Conservation (phyloP, 805 yeast genomes). For the Teunomyces panamensis region DNA sequence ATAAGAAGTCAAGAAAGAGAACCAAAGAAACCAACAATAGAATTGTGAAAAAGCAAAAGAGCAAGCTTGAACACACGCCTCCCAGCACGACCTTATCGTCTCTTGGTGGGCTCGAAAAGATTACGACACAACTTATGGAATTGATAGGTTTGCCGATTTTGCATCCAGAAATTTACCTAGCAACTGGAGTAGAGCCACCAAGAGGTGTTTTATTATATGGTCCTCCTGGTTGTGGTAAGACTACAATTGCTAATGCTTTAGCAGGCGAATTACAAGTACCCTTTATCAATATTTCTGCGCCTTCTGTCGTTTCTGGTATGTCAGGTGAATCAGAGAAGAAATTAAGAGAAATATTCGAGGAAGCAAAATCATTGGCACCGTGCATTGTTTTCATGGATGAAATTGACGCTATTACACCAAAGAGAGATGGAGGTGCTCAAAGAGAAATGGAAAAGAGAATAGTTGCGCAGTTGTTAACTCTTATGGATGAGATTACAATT, state of each 20-base stretch:
- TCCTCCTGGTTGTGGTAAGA: slow-evolving; percentile 99
- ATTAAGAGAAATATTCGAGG: slow-evolving; percentile 87
- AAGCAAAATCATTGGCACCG: slow-evolving; percentile 87
- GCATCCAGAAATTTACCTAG: slow-evolving; percentile 85
- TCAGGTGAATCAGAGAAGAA: slow-evolving; percentile 98
- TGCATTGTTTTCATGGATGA: slow-evolving; percentile 93
- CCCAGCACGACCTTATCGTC: slow-evolving; percentile 68
- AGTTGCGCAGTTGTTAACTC: slow-evolving; percentile 90
- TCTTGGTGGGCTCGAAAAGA: slow-evolving; percentile 85
- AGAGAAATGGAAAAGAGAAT: slow-evolving; percentile 97
- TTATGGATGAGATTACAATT: slow-evolving; percentile 88
- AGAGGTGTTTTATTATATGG: slow-evolving; percentile 93
- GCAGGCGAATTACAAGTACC: slow-evolving; percentile 96
- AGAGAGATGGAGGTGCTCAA: slow-evolving; percentile 92
- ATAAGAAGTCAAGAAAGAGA: slow-evolving; percentile 48
- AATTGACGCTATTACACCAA: slow-evolving; percentile 97
- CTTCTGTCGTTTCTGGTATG: slow-evolving; percentile 97
- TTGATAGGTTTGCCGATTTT: slow-evolving; percentile 86
- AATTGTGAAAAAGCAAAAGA: slow-evolving; percentile 25
- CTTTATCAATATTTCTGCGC: slow-evolving; percentile 87
- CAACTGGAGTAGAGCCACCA: slow-evolving; percentile 94
- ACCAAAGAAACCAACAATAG: slow-evolving; percentile 44
- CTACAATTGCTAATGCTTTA: slow-evolving; percentile 91
- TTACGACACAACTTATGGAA: slow-evolving; percentile 86
- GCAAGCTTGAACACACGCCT: slow-evolving; percentile 60